Percentiles rank a stretch among this genome's conserved stretches.
phyloP scores from a whole-genome alignment of 345 rosid genomes.

The Trapa incisa region DNA sequence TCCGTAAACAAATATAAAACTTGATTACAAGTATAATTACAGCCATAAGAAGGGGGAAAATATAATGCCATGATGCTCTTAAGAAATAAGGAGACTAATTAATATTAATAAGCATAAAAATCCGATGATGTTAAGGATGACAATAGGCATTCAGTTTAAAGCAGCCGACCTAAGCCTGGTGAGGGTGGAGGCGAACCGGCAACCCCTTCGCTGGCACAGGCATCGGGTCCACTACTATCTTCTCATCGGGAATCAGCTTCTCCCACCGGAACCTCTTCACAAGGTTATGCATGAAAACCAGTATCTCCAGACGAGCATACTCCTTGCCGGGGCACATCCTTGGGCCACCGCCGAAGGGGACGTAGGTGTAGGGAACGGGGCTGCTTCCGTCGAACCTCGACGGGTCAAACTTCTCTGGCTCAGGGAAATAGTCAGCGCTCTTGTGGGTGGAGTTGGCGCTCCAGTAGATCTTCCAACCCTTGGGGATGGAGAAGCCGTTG shows the following conservation, averaged over 20 bases:
- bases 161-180: background rate
- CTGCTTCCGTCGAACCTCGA: constrained; percentile 31
- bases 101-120: too few species aligned
- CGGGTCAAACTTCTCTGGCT: constrained; percentile 36
- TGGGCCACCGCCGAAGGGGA: constrained; percentile 44
- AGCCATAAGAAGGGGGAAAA: too few species aligned
- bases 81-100: too few species aligned
- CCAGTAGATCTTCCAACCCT: constrained; percentile 50
- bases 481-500: constrained; percentile 30
- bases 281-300: constrained; percentile 32
- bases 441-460: constrained; percentile 30
- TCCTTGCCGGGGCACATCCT: constrained; percentile 46
- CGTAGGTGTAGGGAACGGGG: constrained; percentile 30
- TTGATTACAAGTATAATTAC: too few species aligned
- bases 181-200: constrained; percentile 25
- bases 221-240: constrained; percentile 28
- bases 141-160: too few species aligned
- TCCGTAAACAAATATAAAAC: too few species aligned
- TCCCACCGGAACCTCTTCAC: constrained; percentile 36
- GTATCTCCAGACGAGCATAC: constrained; percentile 31
- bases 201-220: constrained; percentile 31
- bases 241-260: constrained; percentile 23
- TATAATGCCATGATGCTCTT: too few species aligned
- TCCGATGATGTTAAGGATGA: too few species aligned
- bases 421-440: constrained; percentile 22